phyloP scores from a whole-genome alignment of 805 yeast genomes.

The Saturnispora sekii region DNA sequence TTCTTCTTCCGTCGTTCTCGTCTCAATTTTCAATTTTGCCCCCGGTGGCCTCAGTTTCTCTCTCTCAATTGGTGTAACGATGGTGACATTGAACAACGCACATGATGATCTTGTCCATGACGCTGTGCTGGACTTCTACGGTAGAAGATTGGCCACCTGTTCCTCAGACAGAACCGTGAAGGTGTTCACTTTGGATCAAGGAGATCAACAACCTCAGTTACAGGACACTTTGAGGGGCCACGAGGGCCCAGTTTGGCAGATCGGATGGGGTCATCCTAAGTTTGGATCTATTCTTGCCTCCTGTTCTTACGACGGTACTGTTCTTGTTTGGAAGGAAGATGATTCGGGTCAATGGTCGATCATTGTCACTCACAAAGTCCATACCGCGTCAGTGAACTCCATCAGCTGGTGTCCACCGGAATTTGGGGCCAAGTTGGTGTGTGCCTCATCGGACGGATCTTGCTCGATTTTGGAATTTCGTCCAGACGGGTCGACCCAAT shows the following conservation, averaged over 20 bases:
- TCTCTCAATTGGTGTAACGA: not conserved
- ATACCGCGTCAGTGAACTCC: conserved; percentile 90
- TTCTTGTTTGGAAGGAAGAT: conserved; percentile 80
- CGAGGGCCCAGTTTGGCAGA: conserved; percentile 99
- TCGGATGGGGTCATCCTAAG: conserved; percentile 97
- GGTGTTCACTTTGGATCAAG: conserved; percentile 85
- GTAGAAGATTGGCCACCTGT: conserved; percentile 90
- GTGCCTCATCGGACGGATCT: conserved; percentile 89
- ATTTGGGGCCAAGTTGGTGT: conserved; percentile 82
- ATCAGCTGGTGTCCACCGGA: conserved; percentile 98
- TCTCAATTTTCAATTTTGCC: not conserved
- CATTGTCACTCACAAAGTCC: conserved; percentile 79
- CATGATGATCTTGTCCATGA: conserved; percentile 93
- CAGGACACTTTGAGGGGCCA: conserved; percentile 85
- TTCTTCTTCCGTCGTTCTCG: not conserved
- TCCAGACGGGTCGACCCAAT: conserved; percentile 74
- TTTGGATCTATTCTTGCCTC: conserved; percentile 93
- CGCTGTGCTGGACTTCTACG: conserved; percentile 94
- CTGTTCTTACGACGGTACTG: conserved; percentile 93
- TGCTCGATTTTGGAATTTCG: conserved; percentile 85
- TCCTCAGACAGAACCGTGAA: conserved; percentile 95
- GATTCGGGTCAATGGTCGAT: conserved; percentile 82
- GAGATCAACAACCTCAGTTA: conserved; percentile 51
- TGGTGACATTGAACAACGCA: conserved; percentile 83
- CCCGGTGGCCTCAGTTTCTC: not conserved